phyloP scores from a whole-genome alignment of 805 yeast species.

The Tetrapisispora taiwanensis region DNA sequence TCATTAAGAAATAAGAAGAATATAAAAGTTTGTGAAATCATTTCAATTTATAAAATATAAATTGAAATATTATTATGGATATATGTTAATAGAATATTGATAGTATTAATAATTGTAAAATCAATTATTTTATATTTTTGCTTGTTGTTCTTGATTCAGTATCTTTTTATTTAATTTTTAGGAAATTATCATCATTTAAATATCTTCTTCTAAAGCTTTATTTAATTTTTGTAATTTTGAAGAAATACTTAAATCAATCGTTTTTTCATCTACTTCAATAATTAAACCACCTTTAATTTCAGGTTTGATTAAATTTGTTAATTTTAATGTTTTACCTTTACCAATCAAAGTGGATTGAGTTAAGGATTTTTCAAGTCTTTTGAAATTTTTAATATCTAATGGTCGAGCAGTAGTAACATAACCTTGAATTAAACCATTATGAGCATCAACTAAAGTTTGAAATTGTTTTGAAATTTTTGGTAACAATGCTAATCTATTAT shows the following conservation, averaged over 20 bases:
- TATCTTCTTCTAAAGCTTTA: slow-evolving; percentile 76
- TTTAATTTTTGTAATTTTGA: slow-evolving; percentile 81
- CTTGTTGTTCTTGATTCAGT: background rate
- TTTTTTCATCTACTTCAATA: slow-evolving; percentile 93
- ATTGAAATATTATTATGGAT: background rate
- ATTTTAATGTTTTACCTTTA: slow-evolving; percentile 71
- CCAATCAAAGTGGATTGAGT: slow-evolving; percentile 75
- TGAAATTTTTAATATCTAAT: slow-evolving; percentile 70
- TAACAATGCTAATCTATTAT: slow-evolving; percentile 80
- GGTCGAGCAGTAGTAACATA: slow-evolving; percentile 80
- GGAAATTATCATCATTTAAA: too few species aligned
- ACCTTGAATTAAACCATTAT: slow-evolving; percentile 88
- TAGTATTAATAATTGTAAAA: background rate
- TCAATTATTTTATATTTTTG: background rate
- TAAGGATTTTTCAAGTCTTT: slow-evolving; percentile 70
- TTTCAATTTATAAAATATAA: background rate
- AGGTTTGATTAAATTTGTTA: slow-evolving; percentile 75
- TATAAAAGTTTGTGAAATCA: background rate
- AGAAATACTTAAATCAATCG: slow-evolving; percentile 85
- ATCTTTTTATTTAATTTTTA: too few species aligned
- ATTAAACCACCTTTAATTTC: slow-evolving; percentile 91
- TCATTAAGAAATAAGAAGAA: background rate
- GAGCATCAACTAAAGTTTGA: slow-evolving; percentile 71
- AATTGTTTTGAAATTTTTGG: slow-evolving; percentile 59
- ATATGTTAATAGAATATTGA: background rate